phyloP scores from a whole-genome alignment of 495 filamentous ascomycete species.

The Annulohypoxylon nitens region DNA sequence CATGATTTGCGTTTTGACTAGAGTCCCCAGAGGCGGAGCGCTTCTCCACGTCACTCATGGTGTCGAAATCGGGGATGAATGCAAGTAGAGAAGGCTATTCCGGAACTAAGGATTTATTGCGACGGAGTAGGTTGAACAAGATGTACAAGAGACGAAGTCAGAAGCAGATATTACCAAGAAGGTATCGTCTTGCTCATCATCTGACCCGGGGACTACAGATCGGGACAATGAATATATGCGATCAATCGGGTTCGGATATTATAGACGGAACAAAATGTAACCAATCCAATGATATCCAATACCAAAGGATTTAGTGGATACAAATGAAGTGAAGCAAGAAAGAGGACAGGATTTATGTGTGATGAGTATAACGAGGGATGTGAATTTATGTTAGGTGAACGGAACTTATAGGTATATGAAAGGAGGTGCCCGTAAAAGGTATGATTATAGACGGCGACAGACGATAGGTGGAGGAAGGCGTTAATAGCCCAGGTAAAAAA shows the following conservation, averaged over 20 bases:
- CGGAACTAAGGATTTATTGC: neutral
- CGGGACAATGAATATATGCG: conserved; percentile 15
- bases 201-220: neutral
- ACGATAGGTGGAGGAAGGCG: conserved; percentile 2
- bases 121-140: neutral
- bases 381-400: conserved; percentile 27
- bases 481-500: conserved; percentile 19
- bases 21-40: conserved; percentile 50
- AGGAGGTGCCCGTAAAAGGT: neutral
- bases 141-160: conserved; percentile 13
- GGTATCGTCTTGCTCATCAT: conserved; percentile 1
- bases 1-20: conserved; percentile 45
- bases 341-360: conserved; percentile 20
- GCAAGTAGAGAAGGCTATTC: neutral
- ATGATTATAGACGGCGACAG: neutral
- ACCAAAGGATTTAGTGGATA: conserved; percentile 11
- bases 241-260: conserved; percentile 10
- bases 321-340: conserved; percentile 17
- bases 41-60: conserved; percentile 53
- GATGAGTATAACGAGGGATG: conserved; percentile 21
- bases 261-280: conserved; percentile 12
- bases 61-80: conserved; percentile 8
- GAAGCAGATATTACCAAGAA: conserved; percentile 6
- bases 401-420: conserved; percentile 10
- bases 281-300: neutral